Conservation (phyloP, 345 rosid genomes). For the Kernera saxatilis region DNA sequence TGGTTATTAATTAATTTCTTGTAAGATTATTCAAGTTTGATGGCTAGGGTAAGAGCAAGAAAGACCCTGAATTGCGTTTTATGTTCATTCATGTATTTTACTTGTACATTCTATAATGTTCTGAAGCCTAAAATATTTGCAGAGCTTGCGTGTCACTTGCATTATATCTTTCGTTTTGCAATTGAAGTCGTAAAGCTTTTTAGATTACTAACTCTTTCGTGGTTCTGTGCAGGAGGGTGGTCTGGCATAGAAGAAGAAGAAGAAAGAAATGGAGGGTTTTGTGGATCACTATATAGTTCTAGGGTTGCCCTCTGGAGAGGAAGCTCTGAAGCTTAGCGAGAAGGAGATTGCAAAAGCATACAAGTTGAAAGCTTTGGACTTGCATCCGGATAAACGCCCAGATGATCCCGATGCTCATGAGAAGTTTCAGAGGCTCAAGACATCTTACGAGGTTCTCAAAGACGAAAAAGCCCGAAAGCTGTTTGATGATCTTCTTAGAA, state of each 20-base stretch:
- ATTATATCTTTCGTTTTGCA: neutral
- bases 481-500: constrained; percentile 72
- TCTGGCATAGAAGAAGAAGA: neutral
- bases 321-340: constrained; percentile 62
- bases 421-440: constrained; percentile 67
- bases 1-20: neutral
- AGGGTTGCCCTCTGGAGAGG: constrained; percentile 84
- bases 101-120: neutral
- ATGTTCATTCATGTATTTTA: neutral
- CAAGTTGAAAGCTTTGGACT: constrained; percentile 60
- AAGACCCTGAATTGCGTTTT: neutral
- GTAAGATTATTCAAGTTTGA: neutral
- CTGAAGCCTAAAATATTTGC: neutral
- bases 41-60: neutral
- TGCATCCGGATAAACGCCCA: constrained; percentile 85
- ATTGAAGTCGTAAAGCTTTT: neutral
- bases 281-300: constrained; percentile 75
- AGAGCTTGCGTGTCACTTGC: neutral
- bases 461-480: constrained; percentile 78
- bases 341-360: constrained; percentile 79
- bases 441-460: constrained; percentile 70
- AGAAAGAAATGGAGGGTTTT: constrained; percentile 38
- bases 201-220: neutral
- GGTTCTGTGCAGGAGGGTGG: neutral
- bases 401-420: constrained; percentile 82